A percentile compares a stretch with the other conserved stretches of the same genome.
Conservation (phyloP, 1,284 basidiomycete species). For the Tremellales sp. region DNA sequence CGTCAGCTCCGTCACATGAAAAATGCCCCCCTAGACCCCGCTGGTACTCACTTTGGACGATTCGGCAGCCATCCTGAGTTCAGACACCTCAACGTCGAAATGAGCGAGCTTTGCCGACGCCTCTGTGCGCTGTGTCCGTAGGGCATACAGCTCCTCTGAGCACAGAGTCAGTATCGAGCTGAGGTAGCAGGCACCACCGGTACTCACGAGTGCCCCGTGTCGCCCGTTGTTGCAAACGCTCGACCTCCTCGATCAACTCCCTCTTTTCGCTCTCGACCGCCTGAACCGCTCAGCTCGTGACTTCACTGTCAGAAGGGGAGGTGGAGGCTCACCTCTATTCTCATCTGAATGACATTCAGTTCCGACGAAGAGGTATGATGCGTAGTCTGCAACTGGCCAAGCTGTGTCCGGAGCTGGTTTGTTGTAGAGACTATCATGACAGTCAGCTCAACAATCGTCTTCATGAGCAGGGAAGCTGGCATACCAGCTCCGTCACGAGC, state of each 20-base stretch:
- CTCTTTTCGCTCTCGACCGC: conserved; percentile 41
- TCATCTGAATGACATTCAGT: conserved; percentile 33
- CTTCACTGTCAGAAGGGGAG: too few species aligned
- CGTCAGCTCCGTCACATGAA: conserved; percentile 2
- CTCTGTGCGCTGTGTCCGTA: conserved; percentile 36
- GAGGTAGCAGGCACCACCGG: not conserved
- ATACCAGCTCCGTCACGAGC: conserved; percentile 35
- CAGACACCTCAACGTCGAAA: conserved; percentile 74
- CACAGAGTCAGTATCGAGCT: conserved; percentile 2
- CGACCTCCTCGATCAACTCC: conserved; percentile 39
- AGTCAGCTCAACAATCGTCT: not conserved
- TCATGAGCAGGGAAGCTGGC: conserved; percentile 5
- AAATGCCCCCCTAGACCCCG: too few species aligned
- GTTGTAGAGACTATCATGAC: conserved; percentile 25
- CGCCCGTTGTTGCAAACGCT: conserved; percentile 33
- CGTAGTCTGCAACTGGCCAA: conserved; percentile 34
- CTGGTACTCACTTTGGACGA: conserved; percentile 34
- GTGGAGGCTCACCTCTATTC: conserved; percentile 27
- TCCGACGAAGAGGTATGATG: conserved; percentile 31
- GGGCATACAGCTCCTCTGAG: conserved; percentile 41
- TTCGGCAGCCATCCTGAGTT: conserved; percentile 66
- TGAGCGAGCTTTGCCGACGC: conserved; percentile 67
- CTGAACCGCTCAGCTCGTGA: conserved; percentile 12
- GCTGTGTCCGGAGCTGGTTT: conserved; percentile 37
- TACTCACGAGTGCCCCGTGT: conserved; percentile 29